Conservation (phyloP, 768 basidiomycete genomes). For the Hydnomerulius pinastri region DNA sequence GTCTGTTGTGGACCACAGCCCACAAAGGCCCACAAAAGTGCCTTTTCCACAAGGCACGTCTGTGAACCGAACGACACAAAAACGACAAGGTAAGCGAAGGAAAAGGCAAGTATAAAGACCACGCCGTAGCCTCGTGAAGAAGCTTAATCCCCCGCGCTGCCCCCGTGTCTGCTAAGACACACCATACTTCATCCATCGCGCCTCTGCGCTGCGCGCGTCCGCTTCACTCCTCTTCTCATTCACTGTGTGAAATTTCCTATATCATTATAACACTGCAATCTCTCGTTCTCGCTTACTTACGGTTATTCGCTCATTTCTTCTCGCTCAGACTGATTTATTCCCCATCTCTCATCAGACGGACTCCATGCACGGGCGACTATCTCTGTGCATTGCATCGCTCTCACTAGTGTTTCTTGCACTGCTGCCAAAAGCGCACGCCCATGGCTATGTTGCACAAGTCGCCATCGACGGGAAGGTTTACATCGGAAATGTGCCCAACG, state of each 20-base stretch:
- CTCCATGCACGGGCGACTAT: slow-evolving; percentile 7
- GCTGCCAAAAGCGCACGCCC: slow-evolving; percentile 34
- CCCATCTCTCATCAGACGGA: background rate
- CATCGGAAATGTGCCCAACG: slow-evolving; percentile 44
- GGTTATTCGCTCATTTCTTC: no score
- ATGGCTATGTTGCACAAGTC: slow-evolving; percentile 46
- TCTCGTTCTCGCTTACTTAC: no score
- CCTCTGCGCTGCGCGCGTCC: slow-evolving; percentile 5
- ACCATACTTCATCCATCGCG: background rate
- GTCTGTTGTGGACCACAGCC: background rate
- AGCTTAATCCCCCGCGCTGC: slow-evolving; percentile 19
- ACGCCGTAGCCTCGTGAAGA: slow-evolving; percentile 20
- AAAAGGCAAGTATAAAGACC: background rate
- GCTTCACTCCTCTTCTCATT: background rate
- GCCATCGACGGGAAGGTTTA: slow-evolving; percentile 46
- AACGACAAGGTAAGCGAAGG: slow-evolving; percentile 1
- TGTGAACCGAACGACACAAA: background rate
- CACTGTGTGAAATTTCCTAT: slow-evolving; percentile 3
- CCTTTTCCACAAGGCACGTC: slow-evolving; percentile 9
- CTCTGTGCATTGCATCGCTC: background rate
- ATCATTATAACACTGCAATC: background rate
- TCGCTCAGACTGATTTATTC: background rate
- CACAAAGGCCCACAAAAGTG: background rate
- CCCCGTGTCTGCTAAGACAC: slow-evolving; percentile 4
- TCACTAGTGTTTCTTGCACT: slow-evolving; percentile 12